A percentile compares a stretch with the other conserved stretches of the same genome.
phyloP scores from a whole-genome alignment of 345 rosid genomes.

The Lepidium sativum region DNA sequence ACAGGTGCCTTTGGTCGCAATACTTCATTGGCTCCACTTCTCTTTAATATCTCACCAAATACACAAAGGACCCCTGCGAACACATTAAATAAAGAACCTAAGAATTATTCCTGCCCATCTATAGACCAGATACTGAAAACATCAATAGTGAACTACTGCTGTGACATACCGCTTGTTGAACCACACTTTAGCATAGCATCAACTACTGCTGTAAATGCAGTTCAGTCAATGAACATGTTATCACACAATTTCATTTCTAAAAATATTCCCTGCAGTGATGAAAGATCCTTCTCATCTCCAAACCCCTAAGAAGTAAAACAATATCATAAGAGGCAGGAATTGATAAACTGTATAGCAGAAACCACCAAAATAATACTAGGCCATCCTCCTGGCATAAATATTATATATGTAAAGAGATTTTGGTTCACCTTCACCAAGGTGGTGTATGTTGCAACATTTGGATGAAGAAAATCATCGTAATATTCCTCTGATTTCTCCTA shows the following conservation, averaged over 20 bases:
- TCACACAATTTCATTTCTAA: constrained; percentile 47
- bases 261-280: constrained; percentile 38
- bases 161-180: constrained; percentile 41
- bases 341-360: constrained; percentile 5
- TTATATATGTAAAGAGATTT: background rate
- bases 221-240: constrained; percentile 45
- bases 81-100: constrained; percentile 7
- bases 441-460: constrained; percentile 58
- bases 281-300: constrained; percentile 44
- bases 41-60: constrained; percentile 69
- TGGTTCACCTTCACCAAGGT: constrained; percentile 50
- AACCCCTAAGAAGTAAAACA: constrained; percentile 40
- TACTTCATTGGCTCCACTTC: constrained; percentile 33
- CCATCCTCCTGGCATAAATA: background rate
- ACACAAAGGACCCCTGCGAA: constrained; percentile 58
- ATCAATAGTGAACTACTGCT: background rate
- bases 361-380: background rate
- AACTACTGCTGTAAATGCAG: constrained; percentile 55
- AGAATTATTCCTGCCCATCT: background rate
- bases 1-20: constrained; percentile 70
- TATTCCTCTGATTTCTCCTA: constrained; percentile 44
- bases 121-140: background rate
- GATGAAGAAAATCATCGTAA: constrained; percentile 29
- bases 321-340: background rate
- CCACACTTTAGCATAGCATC: constrained; percentile 62